Conservation (phyloP, 2,329 filamentous ascomycete species). For the Colletotrichum sp. region DNA sequence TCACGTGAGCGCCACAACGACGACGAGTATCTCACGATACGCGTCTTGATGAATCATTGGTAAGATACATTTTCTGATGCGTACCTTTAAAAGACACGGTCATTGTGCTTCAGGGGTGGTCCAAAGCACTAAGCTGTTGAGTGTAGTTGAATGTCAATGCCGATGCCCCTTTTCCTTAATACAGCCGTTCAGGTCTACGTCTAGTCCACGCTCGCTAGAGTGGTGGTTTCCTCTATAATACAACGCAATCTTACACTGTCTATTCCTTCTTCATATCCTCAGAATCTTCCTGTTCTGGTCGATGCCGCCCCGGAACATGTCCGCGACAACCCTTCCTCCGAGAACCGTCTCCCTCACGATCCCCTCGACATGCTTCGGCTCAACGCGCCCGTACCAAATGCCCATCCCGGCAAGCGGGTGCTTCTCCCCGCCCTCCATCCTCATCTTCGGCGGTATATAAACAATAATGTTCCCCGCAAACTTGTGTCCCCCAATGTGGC, state of each 20-base stretch:
- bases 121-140: not conserved
- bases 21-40: not conserved
- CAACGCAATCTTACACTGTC: not conserved
- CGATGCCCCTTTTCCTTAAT: not conserved
- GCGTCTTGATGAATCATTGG: not conserved
- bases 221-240: not conserved
- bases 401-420: constrained; percentile 73
- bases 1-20: constrained; percentile 6
- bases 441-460: constrained; percentile 69
- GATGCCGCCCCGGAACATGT: constrained; percentile 76
- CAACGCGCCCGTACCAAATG: constrained; percentile 83
- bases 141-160: not conserved
- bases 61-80: not conserved
- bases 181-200: not conserved
- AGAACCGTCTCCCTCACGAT: constrained; percentile 75
- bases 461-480: constrained; percentile 86
- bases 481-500: constrained; percentile 85
- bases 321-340: constrained; percentile 69
- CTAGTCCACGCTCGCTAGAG: not conserved
- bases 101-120: not conserved
- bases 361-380: constrained; percentile 77
- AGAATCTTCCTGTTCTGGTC: constrained; percentile 58
- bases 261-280: constrained; percentile 33
- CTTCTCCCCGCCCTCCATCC: constrained; percentile 39
- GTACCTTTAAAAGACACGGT: not conserved